Percentiles rank a stretch among this genome's conserved stretches.
These are phyloP conservation scores for Yamadazyma takamatsuzukensis DNA, from an alignment of 805 yeast species.

Conservation along the genomic window DNA sequence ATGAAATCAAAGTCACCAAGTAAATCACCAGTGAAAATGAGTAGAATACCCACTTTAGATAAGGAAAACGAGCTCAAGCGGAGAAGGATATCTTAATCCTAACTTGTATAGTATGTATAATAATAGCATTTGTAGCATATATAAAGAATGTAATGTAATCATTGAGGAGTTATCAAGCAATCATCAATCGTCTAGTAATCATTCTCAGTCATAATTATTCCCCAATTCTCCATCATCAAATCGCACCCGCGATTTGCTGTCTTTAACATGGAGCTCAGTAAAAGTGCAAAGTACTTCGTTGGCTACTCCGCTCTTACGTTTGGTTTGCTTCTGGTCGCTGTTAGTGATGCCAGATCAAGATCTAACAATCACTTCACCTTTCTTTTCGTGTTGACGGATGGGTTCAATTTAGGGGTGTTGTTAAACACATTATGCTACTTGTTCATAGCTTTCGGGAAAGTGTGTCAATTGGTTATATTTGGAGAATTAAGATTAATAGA, in stretches of 20 bases:
- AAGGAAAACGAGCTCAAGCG: no score
- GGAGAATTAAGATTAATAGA: slow-evolving; percentile 77
- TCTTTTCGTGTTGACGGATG: slow-evolving; percentile 27
- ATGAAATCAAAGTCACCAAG: slow-evolving; percentile 4
- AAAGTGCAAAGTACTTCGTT: slow-evolving; percentile 14
- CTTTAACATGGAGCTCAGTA: slow-evolving; percentile 11
- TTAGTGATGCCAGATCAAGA: slow-evolving; percentile 17
- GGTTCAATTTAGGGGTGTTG: slow-evolving; percentile 23
- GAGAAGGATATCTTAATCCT: no score
- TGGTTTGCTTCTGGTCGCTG: slow-evolving; percentile 17
- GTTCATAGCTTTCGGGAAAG: slow-evolving; percentile 26
- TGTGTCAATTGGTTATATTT: slow-evolving; percentile 54
- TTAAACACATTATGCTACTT: slow-evolving; percentile 22
- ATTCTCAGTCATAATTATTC: no score
- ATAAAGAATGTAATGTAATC: no score
- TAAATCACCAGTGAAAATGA: slow-evolving; percentile 4
- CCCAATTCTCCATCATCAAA: no score
- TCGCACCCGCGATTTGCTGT: no score
- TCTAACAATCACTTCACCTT: slow-evolving; percentile 22
- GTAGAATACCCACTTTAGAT: slow-evolving; percentile 7
- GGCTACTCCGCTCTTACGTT: slow-evolving; percentile 19
- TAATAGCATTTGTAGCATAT: no score
- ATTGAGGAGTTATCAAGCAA: no score
- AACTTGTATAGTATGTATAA: no score
- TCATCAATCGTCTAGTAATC: no score